These are phyloP conservation scores for Ustilago bromivora DNA, from an alignment of 1,284 basidiomycete species.

Conservation along the genomic window DNA sequence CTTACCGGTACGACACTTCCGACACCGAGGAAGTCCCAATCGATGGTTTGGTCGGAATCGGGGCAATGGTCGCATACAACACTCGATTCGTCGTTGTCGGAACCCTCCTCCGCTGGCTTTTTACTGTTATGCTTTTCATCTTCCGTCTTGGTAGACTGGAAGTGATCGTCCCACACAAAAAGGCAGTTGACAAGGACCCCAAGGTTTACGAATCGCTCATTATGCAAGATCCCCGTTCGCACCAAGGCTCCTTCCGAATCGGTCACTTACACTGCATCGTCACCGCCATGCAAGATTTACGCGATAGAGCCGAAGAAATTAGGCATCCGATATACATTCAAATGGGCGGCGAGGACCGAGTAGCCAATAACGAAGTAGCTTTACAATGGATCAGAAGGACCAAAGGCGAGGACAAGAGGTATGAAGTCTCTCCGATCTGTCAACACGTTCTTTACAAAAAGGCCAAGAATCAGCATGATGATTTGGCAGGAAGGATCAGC, in stretches of 20 bases:
- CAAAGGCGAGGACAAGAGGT: slow-evolving; percentile 49
- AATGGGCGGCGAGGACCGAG: slow-evolving; percentile 62
- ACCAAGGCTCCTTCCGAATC: slow-evolving; percentile 64
- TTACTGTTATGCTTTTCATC: slow-evolving; percentile 16
- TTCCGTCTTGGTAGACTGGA: slow-evolving; percentile 52
- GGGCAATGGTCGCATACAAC: slow-evolving; percentile 63
- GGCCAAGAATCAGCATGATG: slow-evolving; percentile 66
- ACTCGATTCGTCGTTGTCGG: slow-evolving; percentile 39
- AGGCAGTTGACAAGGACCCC: slow-evolving; percentile 64
- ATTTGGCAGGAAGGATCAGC: slow-evolving; percentile 61
- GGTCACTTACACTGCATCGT: slow-evolving; percentile 60
- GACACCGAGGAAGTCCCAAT: slow-evolving; percentile 60
- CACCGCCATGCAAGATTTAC: slow-evolving; percentile 47
- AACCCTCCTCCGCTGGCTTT: slow-evolving; percentile 19
- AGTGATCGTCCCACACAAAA: slow-evolving; percentile 65
- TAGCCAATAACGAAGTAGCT: slow-evolving; percentile 46
- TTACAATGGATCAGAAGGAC: slow-evolving; percentile 48
- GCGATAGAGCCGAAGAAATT: slow-evolving; percentile 38
- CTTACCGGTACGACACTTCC: slow-evolving; percentile 47
- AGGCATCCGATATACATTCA: slow-evolving; percentile 61
- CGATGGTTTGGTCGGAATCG: slow-evolving; percentile 63
- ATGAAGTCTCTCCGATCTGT: slow-evolving; percentile 65
- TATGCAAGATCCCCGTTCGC: slow-evolving; percentile 62
- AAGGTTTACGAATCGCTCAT: slow-evolving; percentile 66
- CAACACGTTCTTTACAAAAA: slow-evolving; percentile 68